phyloP scores from a whole-genome alignment of 139 green algal species.

The Chlorella sp. region DNA sequence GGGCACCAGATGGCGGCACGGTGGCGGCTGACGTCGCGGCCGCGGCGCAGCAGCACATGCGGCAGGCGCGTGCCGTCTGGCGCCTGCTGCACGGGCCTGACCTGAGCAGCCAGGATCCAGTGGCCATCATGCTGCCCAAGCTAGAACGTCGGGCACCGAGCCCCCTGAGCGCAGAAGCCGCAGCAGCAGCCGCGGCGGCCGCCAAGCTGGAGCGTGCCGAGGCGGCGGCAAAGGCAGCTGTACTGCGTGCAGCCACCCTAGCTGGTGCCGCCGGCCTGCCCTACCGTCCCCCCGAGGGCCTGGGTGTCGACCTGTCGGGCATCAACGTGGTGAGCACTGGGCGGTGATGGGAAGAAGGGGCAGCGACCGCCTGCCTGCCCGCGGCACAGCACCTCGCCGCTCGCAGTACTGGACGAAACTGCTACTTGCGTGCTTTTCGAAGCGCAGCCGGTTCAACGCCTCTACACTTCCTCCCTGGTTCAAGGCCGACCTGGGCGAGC shows the following conservation, averaged over 20 bases:
- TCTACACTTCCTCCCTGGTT: not conserved
- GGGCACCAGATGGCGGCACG: too few species aligned
- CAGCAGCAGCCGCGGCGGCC: not conserved
- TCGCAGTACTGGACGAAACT: too few species aligned
- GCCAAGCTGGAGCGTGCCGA: not conserved
- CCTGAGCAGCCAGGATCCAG: not conserved
- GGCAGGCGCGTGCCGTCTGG: not conserved
- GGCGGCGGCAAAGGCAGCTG: not conserved
- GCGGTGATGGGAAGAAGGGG: too few species aligned
- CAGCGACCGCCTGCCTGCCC: too few species aligned
- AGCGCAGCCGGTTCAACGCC: too few species aligned
- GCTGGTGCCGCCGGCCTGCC: not conserved
- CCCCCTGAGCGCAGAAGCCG: not conserved
- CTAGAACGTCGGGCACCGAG: not conserved
- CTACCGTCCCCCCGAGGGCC: not conserved
- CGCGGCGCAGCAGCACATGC: constrained; percentile 1
- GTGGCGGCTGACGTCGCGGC: not conserved
- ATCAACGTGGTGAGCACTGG: too few species aligned
- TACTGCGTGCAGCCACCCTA: not conserved
- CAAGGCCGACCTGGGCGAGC: not conserved
- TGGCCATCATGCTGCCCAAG: constrained; percentile 9
- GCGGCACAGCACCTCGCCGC: too few species aligned
- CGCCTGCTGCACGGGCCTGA: not conserved
- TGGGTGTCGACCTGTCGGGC: not conserved
- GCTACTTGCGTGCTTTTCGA: too few species aligned